Percentiles rank a stretch among this genome's conserved stretches.
These are phyloP conservation scores for Rhizoclosmatium sp. DNA, from an alignment of 192 early-diverging fungal species.

Conservation along the genomic window DNA sequence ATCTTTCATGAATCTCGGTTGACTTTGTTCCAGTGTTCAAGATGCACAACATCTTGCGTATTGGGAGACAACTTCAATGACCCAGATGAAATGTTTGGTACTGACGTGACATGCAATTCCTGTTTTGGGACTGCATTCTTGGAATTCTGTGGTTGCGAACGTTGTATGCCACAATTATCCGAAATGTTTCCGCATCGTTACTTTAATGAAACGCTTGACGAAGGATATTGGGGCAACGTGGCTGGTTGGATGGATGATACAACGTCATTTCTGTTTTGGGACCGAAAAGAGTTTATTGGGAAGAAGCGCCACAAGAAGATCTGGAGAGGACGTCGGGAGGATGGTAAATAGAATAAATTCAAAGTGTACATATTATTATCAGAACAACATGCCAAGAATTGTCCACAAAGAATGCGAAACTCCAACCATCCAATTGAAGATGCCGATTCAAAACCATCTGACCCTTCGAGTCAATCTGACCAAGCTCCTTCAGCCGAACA, in stretches of 20 bases:
- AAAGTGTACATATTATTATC: neutral
- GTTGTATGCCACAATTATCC: constrained; percentile 87
- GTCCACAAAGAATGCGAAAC: neutral
- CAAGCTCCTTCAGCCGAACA: neutral
- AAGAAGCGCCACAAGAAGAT: neutral
- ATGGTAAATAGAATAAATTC: neutral
- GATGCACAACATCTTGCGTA: constrained; percentile 77
- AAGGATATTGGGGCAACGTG: neutral
- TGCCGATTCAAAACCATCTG: neutral
- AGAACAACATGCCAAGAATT: neutral
- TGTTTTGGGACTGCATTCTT: neutral
- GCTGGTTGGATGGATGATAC: neutral
- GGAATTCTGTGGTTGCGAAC: neutral
- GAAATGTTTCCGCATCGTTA: constrained; percentile 96
- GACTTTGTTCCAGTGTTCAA: constrained; percentile 85
- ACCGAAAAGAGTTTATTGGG: neutral
- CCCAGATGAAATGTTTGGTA: neutral
- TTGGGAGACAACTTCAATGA: constrained; percentile 83
- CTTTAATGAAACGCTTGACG: constrained; percentile 79
- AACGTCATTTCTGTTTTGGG: neutral
- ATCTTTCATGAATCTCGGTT: constrained; percentile 90
- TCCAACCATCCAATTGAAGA: neutral
- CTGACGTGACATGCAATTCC: neutral
- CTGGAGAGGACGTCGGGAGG: neutral
- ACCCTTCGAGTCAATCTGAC: neutral